These are phyloP conservation scores for Phytopythium ostracodes DNA, from an alignment of 352 stramenopile genomes.

Conservation along the genomic window DNA sequence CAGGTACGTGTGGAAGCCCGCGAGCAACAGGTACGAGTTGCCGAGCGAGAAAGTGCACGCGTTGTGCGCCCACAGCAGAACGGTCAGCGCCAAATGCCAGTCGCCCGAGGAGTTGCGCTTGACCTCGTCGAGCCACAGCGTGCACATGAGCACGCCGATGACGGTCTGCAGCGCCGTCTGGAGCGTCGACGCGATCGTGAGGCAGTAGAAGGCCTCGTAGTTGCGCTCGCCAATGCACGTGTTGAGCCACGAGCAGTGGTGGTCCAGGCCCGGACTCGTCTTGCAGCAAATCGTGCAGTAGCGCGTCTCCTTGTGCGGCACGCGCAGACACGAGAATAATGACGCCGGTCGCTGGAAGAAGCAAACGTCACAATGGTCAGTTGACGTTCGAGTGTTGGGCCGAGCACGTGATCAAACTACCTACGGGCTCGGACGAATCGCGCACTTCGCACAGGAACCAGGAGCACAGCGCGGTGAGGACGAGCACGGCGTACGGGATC, in stretches of 20 bases:
- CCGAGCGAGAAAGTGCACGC: conserved; percentile 44
- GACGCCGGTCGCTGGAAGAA: conserved; percentile 27
- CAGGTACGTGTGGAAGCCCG: conserved; percentile 77
- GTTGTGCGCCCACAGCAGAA: conserved; percentile 78
- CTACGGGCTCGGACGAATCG: conserved; percentile 54
- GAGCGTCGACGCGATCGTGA: conserved; percentile 58
- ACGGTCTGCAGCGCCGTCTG: conserved; percentile 61
- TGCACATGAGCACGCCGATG: conserved; percentile 75
- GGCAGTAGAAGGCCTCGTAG: conserved; percentile 76
- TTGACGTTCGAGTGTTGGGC: background rate
- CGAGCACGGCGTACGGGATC: conserved; percentile 53
- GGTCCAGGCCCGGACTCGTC: conserved; percentile 88
- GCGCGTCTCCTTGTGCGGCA: conserved; percentile 57
- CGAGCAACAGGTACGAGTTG: conserved; percentile 68
- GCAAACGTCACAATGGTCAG: background rate
- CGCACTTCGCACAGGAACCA: conserved; percentile 70
- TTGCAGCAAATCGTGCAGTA: conserved; percentile 87
- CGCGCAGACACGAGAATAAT: conserved; percentile 29
- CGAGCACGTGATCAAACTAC: background rate
- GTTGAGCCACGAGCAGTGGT: conserved; percentile 95
- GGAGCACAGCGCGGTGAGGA: conserved; percentile 45
- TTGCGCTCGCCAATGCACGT: conserved; percentile 89
- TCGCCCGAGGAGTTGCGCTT: conserved; percentile 28
- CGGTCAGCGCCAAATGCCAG: conserved; percentile 42
- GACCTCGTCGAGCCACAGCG: conserved; percentile 58